Base-by-base conservation (phyloP, 257 asterid genomes). In the Solanum corneliomulleri region DNA sequence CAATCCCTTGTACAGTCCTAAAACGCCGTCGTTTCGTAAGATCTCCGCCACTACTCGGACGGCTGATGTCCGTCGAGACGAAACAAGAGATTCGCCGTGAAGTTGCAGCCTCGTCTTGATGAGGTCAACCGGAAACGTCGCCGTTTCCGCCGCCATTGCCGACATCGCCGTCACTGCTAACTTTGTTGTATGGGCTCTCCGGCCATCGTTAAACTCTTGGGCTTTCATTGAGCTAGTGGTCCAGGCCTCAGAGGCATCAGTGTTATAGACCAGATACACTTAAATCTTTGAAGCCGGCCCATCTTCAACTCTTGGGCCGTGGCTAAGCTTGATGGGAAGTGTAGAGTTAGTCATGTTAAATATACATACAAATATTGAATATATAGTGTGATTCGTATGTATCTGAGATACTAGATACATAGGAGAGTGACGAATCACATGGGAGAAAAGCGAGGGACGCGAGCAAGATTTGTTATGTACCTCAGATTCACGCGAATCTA, bases 111-210 rank as follows among this genome's bases (percentile, higher is more conserved):
- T 94, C 49, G 98, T 95, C 87, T 96, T 96, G 41, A 94, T 88
- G n/a, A 95, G 89, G 89, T 96, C 99, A 41, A 96, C 91, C 3
- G 99, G 99, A 42, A 96, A 96, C 56, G 99, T 96, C 74, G 98
- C 87, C 70, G 98, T 93, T 88, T 96, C 98, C 11, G 98, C 97
- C 82, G 86, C 92, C 92, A 92, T 91, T 9, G 99, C 99, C 4
- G 97, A 92, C 3, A 95, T 87, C 72, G 99, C 93, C 88, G 98
- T 92, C 86, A 95, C 90, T 62, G 92, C 21, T 86, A 95, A 60
- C 82, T 93, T 94, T n/a, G 44, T 84, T 20, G 75, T 23, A 45
- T 68, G 70, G 13, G 66, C 82, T 49, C 20, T 71, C 85, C 80
- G 74, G 56, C 45, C 66, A 15, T 78, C 47, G 41, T 7, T 80